Percentiles rank a stretch among this genome's conserved stretches.
These are phyloP conservation scores for Trametes sanguinea DNA, from an alignment of 768 basidiomycete genomes.

Conservation along the genomic window DNA sequence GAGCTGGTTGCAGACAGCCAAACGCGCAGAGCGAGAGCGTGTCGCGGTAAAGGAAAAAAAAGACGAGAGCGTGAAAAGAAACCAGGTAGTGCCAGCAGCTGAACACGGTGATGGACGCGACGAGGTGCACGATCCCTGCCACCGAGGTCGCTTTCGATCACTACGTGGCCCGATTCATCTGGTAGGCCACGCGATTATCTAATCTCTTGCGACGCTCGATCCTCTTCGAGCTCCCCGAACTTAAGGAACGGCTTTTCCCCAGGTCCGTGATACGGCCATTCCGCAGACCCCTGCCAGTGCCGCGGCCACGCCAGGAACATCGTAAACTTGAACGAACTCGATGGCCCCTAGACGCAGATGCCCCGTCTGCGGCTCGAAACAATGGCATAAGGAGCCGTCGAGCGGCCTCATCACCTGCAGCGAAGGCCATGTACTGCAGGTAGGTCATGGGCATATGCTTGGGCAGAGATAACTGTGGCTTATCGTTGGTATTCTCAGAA, in stretches of 20 bases:
- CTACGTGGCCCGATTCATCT: conserved; percentile 11
- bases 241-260: background rate
- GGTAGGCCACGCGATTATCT: conserved; percentile 23
- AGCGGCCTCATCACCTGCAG: conserved; percentile 84
- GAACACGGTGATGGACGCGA: background rate
- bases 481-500: conserved; percentile 47
- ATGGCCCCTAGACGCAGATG: conserved; percentile 73
- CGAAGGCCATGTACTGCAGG: conserved; percentile 91
- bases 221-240: too few relatives aligned
- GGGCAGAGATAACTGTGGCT: background rate
- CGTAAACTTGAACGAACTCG: too few relatives aligned
- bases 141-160: conserved; percentile 9
- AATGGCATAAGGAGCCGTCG: conserved; percentile 85
- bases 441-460: conserved; percentile 31
- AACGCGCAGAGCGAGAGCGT: background rate
- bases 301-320: background rate
- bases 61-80: background rate
- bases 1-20: background rate
- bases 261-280: background rate
- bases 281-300: background rate
- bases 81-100: background rate
- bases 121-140: background rate
- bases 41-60: too few relatives aligned
- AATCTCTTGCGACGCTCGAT: background rate
- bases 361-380: conserved; percentile 75